Base-by-base conservation (phyloP, 495 filamentous ascomycete species). In the Delitschia confertaspora region DNA sequence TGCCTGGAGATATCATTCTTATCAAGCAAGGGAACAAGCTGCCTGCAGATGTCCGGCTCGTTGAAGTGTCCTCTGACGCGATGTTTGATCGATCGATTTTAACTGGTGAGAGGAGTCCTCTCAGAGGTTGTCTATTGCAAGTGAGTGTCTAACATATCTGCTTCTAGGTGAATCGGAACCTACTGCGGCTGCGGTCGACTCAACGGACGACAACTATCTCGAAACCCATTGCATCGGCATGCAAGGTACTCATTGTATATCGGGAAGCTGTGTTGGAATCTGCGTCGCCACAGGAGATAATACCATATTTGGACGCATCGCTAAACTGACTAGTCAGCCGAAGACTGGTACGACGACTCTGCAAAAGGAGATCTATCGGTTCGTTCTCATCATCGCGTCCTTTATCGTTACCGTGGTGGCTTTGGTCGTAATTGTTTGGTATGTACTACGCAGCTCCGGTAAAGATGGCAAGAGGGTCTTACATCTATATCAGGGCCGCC, bases 141-240 rank as follows among this genome's bases (percentile, higher is more conserved):
- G 36, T 24, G 39, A n/a, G n/a, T 22, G 27, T 10, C 24, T 40
- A n/a, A 47, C 16, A 23, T 32, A 23, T 21, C 17, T 20, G 9
- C 22, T 19, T 3, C 1, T 38, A 70, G 74, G 78, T 22, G 79
- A 83, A 64, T 76, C 79, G 4, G 64, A 74, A 16, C 78, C 79
- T 25, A 60, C 83, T 13, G 65, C 68, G 6, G 80, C 75, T 4
- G 65, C 72, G 2, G 70, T 75, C 6, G 70, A 84, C 3, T 66
- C 61, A 6, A 81, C 75, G 0, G 79, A 85, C 36, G 61, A 67
- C 17, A 86, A 86, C 58, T 85, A 82, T 51, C 73, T 88, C 21
- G 82, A 85, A 57, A 83, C 80, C 14, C 70, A 70, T 17, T 80
- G 76, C 47, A 79, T 86, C 33, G 82, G 78, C n/a, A 59, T 88